Evolutionary conservation across 768 basidiomycete genomes (phyloP), one percentile per base, ranked within the genome.

Genomic region (Termitomyces eurrhizus): DNA sequence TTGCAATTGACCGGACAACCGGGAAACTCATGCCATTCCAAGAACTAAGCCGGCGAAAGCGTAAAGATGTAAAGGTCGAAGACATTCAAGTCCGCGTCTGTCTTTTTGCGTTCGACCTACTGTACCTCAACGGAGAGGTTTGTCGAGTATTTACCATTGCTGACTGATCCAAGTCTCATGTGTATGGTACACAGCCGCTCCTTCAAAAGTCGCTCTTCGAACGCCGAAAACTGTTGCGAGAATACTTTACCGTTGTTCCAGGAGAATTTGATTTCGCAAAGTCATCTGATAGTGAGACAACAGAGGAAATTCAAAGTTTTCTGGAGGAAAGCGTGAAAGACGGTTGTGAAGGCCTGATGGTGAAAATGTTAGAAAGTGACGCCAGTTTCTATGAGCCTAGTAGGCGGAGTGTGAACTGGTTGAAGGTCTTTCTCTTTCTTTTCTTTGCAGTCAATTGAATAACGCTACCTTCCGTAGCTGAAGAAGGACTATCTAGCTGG

Each of bases 401-500:
- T 72, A 78, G 96, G 60, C 80, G 97, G 44, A 95, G 92, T 75
- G 90, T 98, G 57, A 98, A 98, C 70, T 99, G 97, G 97, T 78
- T 99, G 16, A 99, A 99, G 86, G 96, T 94, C 57, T 42, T 21
- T 14, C 26, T 18, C 18, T 4, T 12, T 24, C 7, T 52, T 13
- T 18, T 8, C 39, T 16, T 53, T 13, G 45, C 66, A 65, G 61
- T 39, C 35, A 33, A 37, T 26, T 44, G 48, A 36, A 49, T 32
- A 13, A 32, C 44, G 11, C 4, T 16, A 39, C 41, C 9, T 26
- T 42, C 39, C 29, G 29, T 71, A 99, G 96, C 83, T 99, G 66
- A 99, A 99, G 79, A 98, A 99, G 70, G 97, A 98, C 73, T 99
- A 98, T 72, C 83, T 99, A 4, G 88, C 93, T 33, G 97, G 97